Base-by-base conservation (phyloP, 345 rosid genomes). In the Adansonia digitata region DNA sequence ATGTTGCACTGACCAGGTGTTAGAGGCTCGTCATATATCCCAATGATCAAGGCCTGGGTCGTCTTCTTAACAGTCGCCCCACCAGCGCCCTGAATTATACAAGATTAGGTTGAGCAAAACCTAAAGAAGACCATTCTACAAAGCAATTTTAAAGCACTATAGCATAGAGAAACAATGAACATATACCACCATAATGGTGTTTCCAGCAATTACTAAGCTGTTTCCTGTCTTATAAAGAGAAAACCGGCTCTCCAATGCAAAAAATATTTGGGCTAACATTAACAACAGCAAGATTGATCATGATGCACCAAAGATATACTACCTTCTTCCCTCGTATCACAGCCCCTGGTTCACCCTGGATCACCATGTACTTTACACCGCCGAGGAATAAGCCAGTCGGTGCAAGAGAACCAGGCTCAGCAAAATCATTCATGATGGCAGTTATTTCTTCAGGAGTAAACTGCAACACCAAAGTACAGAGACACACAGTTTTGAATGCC, bases 251-350 rank as follows among this genome's bases (percentile, higher is more conserved):
- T 8, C 51, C 22, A n/a, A 7, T 18, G 24, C 22, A 18, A 15
- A 64, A 37, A 18, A 35, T 2, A 7, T 17, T 18, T 42, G n/a
- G 0, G 18, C n/a, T n/a, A n/a, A n/a, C n/a, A 20, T 4, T 15
- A 63, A 37, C 20, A n/a, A 64, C 7, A 35, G 18, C 0, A 9
- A 18, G 69, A 37, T 64, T n/a, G 7, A n/a, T 39, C 6, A n/a
- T 35, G 45, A 39, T 39, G 69, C 59, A 20, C 59, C 11, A n/a
- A 39, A 13, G 64, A 55, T 72, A 72, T 17, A 71, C 26, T 22
- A 92, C 97, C 92, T 89, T 92, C 83, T 92, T 92, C 64, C 97
- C 97, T 51, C 97, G 87, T 73, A 92, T 92, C 42, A n/a, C n/a
- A n/a, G n/a, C n/a, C n/a, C n/a, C n/a, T n/a, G n/a, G n/a, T n/a